Evolutionary conservation across 1,139 yeast genomes (phyloP), one percentile per base, ranked within the genome.

Genomic region (Blastobotrys capitulatus): DNA sequence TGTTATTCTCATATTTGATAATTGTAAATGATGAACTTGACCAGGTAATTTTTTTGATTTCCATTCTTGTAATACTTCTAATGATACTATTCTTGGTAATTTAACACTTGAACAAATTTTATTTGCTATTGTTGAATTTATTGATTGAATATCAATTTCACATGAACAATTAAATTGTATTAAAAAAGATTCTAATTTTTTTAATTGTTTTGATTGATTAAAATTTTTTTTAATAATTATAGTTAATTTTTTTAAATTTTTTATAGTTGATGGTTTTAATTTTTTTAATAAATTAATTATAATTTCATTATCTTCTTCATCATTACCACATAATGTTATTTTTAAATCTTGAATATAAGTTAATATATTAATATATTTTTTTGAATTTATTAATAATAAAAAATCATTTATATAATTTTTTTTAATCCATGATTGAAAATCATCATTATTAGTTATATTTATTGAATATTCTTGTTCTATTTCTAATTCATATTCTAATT

Each of bases 11-110:
- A 29, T 13, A 31, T 18, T 19, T 13, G 20, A 13, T 25, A 41
- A 25, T 18, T 15, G 18, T 16, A 41, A 25, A 29, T 13, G 15
- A 15, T 34, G 22, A 8, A 42, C 38, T 27, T 42, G 38, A 10
- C 45, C 38, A 20, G 45, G 38, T 7, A 42, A 38, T 20, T 42
- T 42, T 13, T 42, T 5, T 18, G 12, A 6, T 15, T 29, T 27
- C 45, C 31, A 22, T 38, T 19, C 38, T 12, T 15, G 29, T 20
- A 26, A 18, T 9, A 38, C 10, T 15, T 16, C 19, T n/a, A 32
- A 3, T 38, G 19, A 8, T 9, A 34, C 38, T 2, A 13, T 12
- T 15, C 15, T 19, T 18, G 45, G 38, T 27, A 19, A 22, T 32
- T 20, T 42, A 10, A 38, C 25, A 9, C 38, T 27, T 12, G 31